Conservation (phyloP, 441 rosid species). For the Pelargonium cotyledonis region DNA sequence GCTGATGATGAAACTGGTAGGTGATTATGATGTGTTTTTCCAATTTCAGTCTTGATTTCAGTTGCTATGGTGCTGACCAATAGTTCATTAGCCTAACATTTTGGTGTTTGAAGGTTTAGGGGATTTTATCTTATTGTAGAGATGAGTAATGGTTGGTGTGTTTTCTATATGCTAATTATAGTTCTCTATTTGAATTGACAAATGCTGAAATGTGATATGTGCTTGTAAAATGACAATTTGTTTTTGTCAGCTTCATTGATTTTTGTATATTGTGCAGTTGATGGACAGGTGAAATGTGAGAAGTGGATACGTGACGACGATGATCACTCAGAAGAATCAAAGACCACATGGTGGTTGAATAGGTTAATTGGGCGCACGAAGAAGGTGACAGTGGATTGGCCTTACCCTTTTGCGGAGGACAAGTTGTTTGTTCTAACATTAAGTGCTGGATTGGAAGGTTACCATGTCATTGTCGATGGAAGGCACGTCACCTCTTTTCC, state of each 20-base stretch:
- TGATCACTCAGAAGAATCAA: background rate
- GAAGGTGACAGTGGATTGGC: background rate
- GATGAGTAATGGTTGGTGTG: no score
- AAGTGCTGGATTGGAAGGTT: slow-evolving; percentile 1
- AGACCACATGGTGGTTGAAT: slow-evolving; percentile 3
- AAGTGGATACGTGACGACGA: background rate
- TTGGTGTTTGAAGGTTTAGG: no score
- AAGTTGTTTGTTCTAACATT: background rate
- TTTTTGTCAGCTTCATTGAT: background rate
- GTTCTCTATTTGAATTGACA: no score
- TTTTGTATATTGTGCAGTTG: background rate
- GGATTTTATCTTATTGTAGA: no score
- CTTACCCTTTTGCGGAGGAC: background rate
- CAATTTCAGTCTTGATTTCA: no score
- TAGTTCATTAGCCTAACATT: no score
- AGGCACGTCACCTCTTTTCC: slow-evolving; percentile 1
- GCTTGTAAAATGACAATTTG: no score
- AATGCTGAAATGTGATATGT: background rate
- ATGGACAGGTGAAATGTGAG: background rate
- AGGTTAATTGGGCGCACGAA: background rate
- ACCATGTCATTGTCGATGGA: background rate
- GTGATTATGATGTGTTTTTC: background rate
- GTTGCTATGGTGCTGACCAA: no score
- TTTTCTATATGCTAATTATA: no score
- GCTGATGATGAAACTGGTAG: background rate